These are phyloP conservation scores for Moesziomyces sp. DNA, from an alignment of 1,284 basidiomycete species.

Conservation along the genomic window DNA sequence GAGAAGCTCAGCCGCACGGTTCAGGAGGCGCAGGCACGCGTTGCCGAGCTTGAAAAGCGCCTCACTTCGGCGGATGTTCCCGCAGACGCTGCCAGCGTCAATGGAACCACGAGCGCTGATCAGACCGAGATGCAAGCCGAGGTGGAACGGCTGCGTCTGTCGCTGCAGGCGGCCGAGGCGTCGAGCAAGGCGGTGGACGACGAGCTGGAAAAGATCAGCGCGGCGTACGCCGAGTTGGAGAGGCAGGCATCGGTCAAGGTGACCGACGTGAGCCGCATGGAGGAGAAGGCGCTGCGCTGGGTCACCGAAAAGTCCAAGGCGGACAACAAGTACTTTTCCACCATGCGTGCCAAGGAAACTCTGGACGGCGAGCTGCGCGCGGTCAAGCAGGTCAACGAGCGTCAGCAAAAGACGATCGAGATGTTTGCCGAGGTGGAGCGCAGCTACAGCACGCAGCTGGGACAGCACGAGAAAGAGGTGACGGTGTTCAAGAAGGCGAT, in stretches of 20 bases:
- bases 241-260: conserved; percentile 84
- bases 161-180: conserved; percentile 52
- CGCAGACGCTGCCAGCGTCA: conserved; percentile 9
- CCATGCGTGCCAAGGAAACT: conserved; percentile 88
- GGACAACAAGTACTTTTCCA: conserved; percentile 92
- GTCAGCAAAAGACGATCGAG: conserved; percentile 82
- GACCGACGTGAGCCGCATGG: conserved; percentile 80
- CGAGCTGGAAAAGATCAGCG: conserved; percentile 86
- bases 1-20: conserved; percentile 28
- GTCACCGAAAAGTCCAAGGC: conserved; percentile 81
- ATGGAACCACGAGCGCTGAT: conserved; percentile 16
- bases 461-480: conserved; percentile 72
- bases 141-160: conserved; percentile 72
- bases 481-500: conserved; percentile 59
- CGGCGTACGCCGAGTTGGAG: conserved; percentile 87
- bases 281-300: conserved; percentile 76
- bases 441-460: conserved; percentile 73
- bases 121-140: conserved; percentile 70
- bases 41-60: conserved; percentile 41
- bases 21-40: conserved; percentile 30
- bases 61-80: conserved; percentile 1
- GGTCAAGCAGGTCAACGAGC: conserved; percentile 76
- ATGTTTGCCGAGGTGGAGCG: conserved; percentile 77
- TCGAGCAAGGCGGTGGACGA: conserved; percentile 72
- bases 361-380: conserved; percentile 81